Percentiles rank a stretch among this genome's conserved stretches.
Evolutionary conservation across 2,329 filamentous ascomycete genomes (phyloP).

Genomic region (Lachnellula willkommii): DNA sequence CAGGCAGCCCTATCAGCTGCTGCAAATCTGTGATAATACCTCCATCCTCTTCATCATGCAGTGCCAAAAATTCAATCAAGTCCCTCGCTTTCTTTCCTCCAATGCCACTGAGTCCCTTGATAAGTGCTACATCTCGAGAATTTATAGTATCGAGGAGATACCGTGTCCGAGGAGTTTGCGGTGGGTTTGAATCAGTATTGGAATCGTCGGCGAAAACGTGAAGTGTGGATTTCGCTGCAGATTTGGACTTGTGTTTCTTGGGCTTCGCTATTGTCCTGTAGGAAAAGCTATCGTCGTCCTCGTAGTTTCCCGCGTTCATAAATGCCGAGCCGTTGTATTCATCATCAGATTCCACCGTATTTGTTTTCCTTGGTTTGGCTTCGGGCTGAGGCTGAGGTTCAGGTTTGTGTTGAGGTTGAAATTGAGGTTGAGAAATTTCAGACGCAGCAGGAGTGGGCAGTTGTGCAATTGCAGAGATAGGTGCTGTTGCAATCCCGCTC

Average conservation of each 20-base stretch:
- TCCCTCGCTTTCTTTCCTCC: conserved; percentile 66
- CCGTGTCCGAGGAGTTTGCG: conserved; percentile 42
- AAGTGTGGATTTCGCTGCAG: conserved; percentile 26
- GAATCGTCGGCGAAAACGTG: conserved; percentile 34
- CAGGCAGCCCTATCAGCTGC: conserved; percentile 50
- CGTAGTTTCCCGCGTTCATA: conserved; percentile 38
- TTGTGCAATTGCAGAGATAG: conserved; percentile 15
- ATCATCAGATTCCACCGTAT: conserved; percentile 27
- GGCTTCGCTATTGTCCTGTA: conserved; percentile 28
- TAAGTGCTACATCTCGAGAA: conserved; percentile 60
- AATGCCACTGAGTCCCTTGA: conserved; percentile 63
- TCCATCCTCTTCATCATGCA: conserved; percentile 38
- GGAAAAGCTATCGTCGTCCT: conserved; percentile 30
- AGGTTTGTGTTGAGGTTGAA: neutral
- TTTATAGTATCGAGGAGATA: conserved; percentile 67
- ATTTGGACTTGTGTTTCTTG: conserved; percentile 30
- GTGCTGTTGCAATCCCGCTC: conserved; percentile 19
- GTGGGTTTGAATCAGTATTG: conserved; percentile 37
- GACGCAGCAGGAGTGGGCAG: conserved; percentile 20
- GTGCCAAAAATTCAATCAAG: conserved; percentile 50
- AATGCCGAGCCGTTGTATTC: conserved; percentile 30
- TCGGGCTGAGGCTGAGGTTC: conserved; percentile 20
- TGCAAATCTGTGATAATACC: conserved; percentile 43
- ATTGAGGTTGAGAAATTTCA: conserved; percentile 9
- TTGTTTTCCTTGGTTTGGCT: conserved; percentile 25